A percentile compares a stretch with the other conserved stretches of the same genome.
phyloP scores from a whole-genome alignment of 1,284 basidiomycete genomes.

The Ceratobasidium sp. region DNA sequence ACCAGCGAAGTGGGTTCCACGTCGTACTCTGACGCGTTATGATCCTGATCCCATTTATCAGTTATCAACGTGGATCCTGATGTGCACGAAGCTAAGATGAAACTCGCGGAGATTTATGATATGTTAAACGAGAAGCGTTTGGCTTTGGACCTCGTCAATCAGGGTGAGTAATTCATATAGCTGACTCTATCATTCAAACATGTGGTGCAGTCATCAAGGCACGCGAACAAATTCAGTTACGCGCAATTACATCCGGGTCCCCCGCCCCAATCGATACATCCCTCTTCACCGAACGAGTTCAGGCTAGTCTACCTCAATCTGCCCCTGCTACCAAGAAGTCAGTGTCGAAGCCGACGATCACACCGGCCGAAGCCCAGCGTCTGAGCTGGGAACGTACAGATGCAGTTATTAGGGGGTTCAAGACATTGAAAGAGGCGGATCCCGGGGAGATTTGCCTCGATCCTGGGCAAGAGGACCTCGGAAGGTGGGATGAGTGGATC shows the following conservation, averaged over 20 bases:
- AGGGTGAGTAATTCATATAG: conserved; percentile 64
- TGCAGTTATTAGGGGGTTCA: conserved; percentile 55
- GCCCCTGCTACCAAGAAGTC: not conserved
- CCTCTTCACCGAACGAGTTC: conserved; percentile 25
- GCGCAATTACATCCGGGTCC: not conserved
- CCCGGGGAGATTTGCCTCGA: conserved; percentile 51
- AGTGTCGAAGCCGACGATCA: not conserved
- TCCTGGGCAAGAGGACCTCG: conserved; percentile 53
- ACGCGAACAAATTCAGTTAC: conserved; percentile 15
- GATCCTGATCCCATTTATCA: conserved; percentile 66
- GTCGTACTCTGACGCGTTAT: conserved; percentile 6
- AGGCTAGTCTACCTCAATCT: not conserved
- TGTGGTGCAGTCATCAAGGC: conserved; percentile 27
- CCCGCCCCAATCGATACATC: conserved; percentile 11
- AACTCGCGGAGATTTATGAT: conserved; percentile 90
- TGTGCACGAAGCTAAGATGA: conserved; percentile 85
- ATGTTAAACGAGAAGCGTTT: conserved; percentile 80
- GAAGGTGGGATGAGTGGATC: conserved; percentile 67
- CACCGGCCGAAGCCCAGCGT: conserved; percentile 44
- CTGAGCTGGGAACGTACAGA: conserved; percentile 50
- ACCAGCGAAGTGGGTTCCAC: conserved; percentile 74
- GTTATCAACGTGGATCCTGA: conserved; percentile 79
- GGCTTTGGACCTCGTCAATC: conserved; percentile 86
- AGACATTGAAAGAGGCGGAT: conserved; percentile 55
- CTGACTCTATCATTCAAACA: not conserved